Evolutionary conservation across 2,329 filamentous ascomycete genomes (phyloP).

Genomic region (Drechslerella coelobrocha): DNA sequence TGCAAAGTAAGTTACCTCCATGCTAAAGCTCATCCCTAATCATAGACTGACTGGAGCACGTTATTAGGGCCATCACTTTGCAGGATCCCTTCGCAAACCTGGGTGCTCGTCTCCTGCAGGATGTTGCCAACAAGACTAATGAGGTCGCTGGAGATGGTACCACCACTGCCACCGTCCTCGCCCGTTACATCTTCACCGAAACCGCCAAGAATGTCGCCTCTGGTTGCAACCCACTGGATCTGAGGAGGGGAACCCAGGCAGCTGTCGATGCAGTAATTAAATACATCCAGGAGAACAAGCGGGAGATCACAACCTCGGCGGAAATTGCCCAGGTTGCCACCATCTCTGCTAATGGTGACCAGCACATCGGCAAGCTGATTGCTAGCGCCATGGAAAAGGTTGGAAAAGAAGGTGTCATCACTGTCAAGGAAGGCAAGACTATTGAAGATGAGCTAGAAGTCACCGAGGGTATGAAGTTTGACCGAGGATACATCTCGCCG

Average conservation of each 20-base stretch:
- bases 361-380: conserved; percentile 92
- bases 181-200: conserved; percentile 98
- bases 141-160: conserved; percentile 98
- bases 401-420: conserved; percentile 99
- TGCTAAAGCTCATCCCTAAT: not conserved
- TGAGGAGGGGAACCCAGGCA: conserved; percentile 94
- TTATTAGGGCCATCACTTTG: conserved; percentile 77
- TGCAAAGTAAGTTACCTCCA: conserved; percentile 60
- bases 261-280: conserved; percentile 94
- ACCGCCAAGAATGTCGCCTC: conserved; percentile 99
- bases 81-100: conserved; percentile 99
- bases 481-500: conserved; percentile 96
- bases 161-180: conserved; percentile 95
- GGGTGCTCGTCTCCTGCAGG: conserved; percentile 92
- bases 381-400: conserved; percentile 99
- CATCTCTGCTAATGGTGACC: conserved; percentile 96
- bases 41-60: conserved; percentile 51
- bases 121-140: conserved; percentile 99
- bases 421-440: conserved; percentile 99
- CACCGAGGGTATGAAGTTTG: conserved; percentile 99
- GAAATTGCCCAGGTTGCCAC: conserved; percentile 98
- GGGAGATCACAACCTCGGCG: conserved; percentile 94
- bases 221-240: conserved; percentile 99
- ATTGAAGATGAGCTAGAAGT: conserved; percentile 97
- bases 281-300: conserved; percentile 93